A percentile compares a stretch with the other conserved stretches of the same genome.
Conservation (phyloP, 108 stramenopile species). For the Halocafeteria seosinensis region DNA sequence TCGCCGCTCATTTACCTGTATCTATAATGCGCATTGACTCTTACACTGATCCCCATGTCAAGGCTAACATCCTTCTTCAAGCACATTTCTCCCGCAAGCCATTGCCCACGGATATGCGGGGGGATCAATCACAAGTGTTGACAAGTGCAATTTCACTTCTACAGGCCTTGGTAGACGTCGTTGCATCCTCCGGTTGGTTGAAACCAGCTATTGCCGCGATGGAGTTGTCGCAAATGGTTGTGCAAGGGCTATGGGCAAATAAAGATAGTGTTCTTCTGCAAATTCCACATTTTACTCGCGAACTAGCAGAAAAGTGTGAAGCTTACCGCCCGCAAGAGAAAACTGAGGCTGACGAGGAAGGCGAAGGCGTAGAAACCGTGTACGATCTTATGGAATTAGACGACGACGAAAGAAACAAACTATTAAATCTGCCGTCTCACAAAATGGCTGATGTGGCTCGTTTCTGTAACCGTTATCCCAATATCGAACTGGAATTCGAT, state of each 20-base stretch:
- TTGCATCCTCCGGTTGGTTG: slow-evolving; percentile 86
- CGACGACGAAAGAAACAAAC: slow-evolving; percentile 68
- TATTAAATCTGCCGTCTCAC: slow-evolving; percentile 63
- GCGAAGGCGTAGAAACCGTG: slow-evolving; percentile 58
- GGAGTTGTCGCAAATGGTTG: slow-evolving; percentile 95
- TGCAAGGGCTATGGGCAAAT: slow-evolving; percentile 81
- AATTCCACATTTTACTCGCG: slow-evolving; percentile 87
- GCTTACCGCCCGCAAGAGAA: slow-evolving; percentile 4
- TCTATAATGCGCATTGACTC: slow-evolving; percentile 32
- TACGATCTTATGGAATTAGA: slow-evolving; percentile 79
- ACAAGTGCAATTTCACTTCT: slow-evolving; percentile 55
- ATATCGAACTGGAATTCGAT: slow-evolving; percentile 74
- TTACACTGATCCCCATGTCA: slow-evolving; percentile 60
- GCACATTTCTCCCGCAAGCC: slow-evolving; percentile 41
- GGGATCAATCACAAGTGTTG: slow-evolving; percentile 61
- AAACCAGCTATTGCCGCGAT: slow-evolving; percentile 90
- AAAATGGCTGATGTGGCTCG: slow-evolving; percentile 81
- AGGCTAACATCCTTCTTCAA: slow-evolving; percentile 76
- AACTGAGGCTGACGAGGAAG: slow-evolving; percentile 36
- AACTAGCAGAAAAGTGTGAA: slow-evolving; percentile 34
- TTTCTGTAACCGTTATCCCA: slow-evolving; percentile 94
- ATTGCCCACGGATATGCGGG: slow-evolving; percentile 54
- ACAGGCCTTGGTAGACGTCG: slow-evolving; percentile 89
- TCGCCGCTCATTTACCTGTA: slow-evolving; percentile 57
- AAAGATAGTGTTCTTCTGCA: slow-evolving; percentile 62